Conservation (phyloP, 495 filamentous ascomycete genomes). For the Talaromyces proteolyticus region DNA sequence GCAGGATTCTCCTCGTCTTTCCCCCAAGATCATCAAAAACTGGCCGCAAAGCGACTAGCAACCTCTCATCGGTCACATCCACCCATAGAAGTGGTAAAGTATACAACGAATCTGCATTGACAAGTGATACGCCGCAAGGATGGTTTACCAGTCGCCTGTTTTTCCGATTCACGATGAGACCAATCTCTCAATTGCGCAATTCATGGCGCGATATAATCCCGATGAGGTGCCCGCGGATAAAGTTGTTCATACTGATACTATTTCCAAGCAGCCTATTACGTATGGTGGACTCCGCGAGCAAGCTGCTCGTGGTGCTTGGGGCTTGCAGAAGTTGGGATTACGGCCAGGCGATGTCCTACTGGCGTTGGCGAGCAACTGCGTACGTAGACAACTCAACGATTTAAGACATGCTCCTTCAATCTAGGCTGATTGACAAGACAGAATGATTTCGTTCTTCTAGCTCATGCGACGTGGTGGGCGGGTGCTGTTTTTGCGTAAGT, state of each 20-base stretch:
- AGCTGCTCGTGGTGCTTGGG: conserved; percentile 11
- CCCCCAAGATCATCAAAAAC: too few species aligned
- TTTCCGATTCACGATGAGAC: conserved; percentile 11
- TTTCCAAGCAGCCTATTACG: too few species aligned
- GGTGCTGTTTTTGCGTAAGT: conserved; percentile 1
- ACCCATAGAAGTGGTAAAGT: too few species aligned
- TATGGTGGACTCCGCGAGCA: conserved; percentile 10
- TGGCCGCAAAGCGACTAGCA: too few species aligned
- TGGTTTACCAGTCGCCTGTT: neutral
- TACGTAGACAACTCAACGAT: too few species aligned
- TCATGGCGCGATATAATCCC: conserved; percentile 16
- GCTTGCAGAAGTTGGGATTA: conserved; percentile 11
- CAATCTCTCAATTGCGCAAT: conserved; percentile 12
- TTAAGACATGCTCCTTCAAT: too few species aligned
- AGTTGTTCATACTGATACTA: conserved; percentile 12
- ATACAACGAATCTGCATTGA: too few species aligned
- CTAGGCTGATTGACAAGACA: too few species aligned
- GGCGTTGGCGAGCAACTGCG: conserved; percentile 14
- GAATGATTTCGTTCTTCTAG: neutral
- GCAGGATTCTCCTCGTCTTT: too few species aligned
- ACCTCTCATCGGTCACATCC: too few species aligned
- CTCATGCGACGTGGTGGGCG: conserved; percentile 1
- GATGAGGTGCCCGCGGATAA: conserved; percentile 11
- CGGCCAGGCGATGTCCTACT: conserved; percentile 11
- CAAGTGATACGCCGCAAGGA: too few species aligned